Base-by-base conservation (phyloP, 2,329 filamentous ascomycete species). In the Calonectria fujianensis region DNA sequence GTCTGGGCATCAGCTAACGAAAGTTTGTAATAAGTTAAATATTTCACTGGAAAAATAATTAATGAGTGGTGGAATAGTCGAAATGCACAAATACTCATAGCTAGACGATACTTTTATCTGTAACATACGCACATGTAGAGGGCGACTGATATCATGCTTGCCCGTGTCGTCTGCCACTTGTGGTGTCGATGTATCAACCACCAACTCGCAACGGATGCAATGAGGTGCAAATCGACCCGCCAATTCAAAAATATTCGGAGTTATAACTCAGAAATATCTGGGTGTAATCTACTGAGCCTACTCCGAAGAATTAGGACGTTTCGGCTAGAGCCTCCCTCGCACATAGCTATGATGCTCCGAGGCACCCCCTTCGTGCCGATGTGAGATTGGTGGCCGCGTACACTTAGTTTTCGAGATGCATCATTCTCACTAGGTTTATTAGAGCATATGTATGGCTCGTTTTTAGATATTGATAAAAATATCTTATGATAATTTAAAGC, bases 161-260 rank as follows among this genome's bases (percentile, higher is more conserved):
- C 93, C 99, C 79, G 97, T 97, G 81, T 99, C 99, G 93, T 99
- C 99, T 87, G 97, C 97, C 81, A 97, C 97, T 35, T 98, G 97
- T 0, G 97, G 99, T 83, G 97, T 97, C 84, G 99, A 99, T 80
- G 97, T 99, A 27, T 39, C 57, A 39, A 61, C 16, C 5, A 29
- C 57, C 13, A 39, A 14, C 32, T 24, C 10, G n/a, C 20, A 48
- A 48, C n/a, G 7, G 45, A 31, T 54, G 16, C 24, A 29, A 54
- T 20, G 29, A 54, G 13, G 4, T 48, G 10, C 20, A 24, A 48
- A 48, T 48, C n/a, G 20, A 48, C 8, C 9, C 10, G 10, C 10
- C n/a, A 24, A 48, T 10, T 11, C 4, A 24, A 48, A 48, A 48
- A 48, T 3, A 48, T n/a, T n/a, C n/a, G 20, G 45, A 48, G 13